Base-by-base conservation (phyloP, 441 rosid genomes). In the Macaranga tanarius region DNA sequence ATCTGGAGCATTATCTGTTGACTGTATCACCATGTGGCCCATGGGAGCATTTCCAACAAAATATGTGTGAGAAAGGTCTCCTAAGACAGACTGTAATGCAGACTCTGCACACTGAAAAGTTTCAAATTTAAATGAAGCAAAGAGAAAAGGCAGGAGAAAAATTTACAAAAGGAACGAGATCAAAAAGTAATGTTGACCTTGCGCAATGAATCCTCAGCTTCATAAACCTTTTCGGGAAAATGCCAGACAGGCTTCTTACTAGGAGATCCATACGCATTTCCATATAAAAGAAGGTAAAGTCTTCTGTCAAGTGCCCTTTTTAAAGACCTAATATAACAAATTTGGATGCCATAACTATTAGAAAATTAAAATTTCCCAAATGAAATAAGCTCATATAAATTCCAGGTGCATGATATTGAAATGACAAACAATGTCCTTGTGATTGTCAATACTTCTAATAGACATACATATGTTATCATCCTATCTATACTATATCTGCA, bases 31-130 rank as follows among this genome's bases (percentile, higher is more conserved):
- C 85, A 89, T 79, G 78, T 92, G 99, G 72, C 92, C 99, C 93
- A 88, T 95, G 38, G 97, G 99, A 79, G 97, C 93, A 79, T 92
- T 95, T 70, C 99, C 98, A 67, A 88, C 95, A 82, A 92, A 95
- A 81, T 91, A 92, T 17, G 97, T 89, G 67, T 86, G 91, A 31
- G 92, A 86, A 8, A 92, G 89, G 69, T 88, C 91, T 62, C 97
- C 98, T 55, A 92, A 62, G 45, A 91, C 91, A 72, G 88, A 89
- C 66, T 85, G 67, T 51, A 95, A 81, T 68, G 99, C 98, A 78
- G 91, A 84, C 81, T 95, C 99, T 6, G 99, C 97, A 55, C 97
- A 89, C 97, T 95, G 83, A 82, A 83, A 64, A 76, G 0, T 52
- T 75, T 58, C 62, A 31, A 28, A 55, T 56, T 59, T 71, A 42